phyloP scores from a whole-genome alignment of 2,329 filamentous ascomycete species.

The Coniella lustricola region DNA sequence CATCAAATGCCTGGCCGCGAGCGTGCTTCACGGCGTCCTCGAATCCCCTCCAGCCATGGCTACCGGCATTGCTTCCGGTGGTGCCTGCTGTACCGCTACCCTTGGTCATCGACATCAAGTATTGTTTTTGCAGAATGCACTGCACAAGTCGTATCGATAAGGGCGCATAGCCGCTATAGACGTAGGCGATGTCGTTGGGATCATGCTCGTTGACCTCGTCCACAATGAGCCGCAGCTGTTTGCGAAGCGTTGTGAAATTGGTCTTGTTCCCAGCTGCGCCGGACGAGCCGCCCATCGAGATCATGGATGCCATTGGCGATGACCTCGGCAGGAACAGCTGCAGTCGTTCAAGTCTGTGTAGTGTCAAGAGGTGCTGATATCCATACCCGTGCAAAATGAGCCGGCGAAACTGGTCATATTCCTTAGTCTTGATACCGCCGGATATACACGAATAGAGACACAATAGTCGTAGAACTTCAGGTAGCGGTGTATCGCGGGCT shows the following conservation, averaged over 20 bases:
- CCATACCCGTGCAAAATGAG: constrained; percentile 89
- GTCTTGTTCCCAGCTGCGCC: constrained; percentile 62
- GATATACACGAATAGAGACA: constrained; percentile 89
- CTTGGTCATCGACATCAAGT: constrained; percentile 63
- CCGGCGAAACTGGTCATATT: constrained; percentile 83
- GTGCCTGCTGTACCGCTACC: constrained; percentile 46
- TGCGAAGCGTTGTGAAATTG: constrained; percentile 84
- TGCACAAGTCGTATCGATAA: constrained; percentile 87
- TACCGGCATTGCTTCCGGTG: constrained; percentile 46
- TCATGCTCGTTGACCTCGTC: constrained; percentile 95
- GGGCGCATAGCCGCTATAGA: constrained; percentile 94
- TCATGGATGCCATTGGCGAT: constrained; percentile 72
- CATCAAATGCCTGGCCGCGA: constrained; percentile 82
- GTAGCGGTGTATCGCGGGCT: constrained; percentile 71
- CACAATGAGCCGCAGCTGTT: constrained; percentile 79
- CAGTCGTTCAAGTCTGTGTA: constrained; percentile 82
- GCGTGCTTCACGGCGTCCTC: constrained; percentile 87
- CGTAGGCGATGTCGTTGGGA: constrained; percentile 92
- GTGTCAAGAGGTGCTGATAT: constrained; percentile 86
- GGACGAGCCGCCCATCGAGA: constrained; percentile 61
- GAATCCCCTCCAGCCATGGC: constrained; percentile 86
- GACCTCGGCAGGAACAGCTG: constrained; percentile 74
- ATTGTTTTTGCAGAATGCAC: constrained; percentile 85
- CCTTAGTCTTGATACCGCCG: constrained; percentile 79
- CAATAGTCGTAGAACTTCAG: constrained; percentile 75